Conservation (phyloP, 345 rosid genomes). For the Durio zibethinus region DNA sequence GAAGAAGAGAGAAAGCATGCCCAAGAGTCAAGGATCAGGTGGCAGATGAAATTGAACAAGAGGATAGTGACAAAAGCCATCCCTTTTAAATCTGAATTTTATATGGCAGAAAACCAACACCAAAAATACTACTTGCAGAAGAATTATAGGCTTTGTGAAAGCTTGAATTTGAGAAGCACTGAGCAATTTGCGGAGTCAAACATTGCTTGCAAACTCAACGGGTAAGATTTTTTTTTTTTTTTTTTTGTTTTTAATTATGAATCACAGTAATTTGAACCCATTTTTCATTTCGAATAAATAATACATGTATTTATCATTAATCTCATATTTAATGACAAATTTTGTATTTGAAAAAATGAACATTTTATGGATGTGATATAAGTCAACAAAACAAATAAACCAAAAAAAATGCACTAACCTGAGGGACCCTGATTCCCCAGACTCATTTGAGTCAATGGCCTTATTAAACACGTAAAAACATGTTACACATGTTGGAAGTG, state of each 20-base stretch:
- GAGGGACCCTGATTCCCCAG: not conserved
- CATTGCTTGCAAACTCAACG: constrained; percentile 26
- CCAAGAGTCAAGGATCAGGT: constrained; percentile 22
- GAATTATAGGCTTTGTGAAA: constrained; percentile 14
- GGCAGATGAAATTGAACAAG: constrained; percentile 24
- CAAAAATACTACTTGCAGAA: constrained; percentile 22
- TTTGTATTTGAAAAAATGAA: not conserved
- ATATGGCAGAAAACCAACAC: constrained; percentile 13
- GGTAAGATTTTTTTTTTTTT: not conserved
- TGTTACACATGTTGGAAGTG: not conserved
- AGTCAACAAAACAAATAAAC: not conserved
- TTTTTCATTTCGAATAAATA: not conserved
- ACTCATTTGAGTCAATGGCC: not conserved
- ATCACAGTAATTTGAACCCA: not conserved
- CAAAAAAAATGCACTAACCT: not conserved
- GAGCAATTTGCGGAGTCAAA: constrained; percentile 20
- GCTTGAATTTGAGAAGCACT: constrained; percentile 19
- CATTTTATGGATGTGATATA: not conserved
- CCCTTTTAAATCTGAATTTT: constrained; percentile 8
- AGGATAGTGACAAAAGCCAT: constrained; percentile 18
- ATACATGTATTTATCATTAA: not conserved
- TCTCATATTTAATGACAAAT: too few species aligned
- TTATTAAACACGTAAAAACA: too few species aligned
- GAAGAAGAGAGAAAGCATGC: constrained; percentile 25
- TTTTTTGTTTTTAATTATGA: not conserved